phyloP scores from a whole-genome alignment of 306 rosid genomes.

The Senna siamea region DNA sequence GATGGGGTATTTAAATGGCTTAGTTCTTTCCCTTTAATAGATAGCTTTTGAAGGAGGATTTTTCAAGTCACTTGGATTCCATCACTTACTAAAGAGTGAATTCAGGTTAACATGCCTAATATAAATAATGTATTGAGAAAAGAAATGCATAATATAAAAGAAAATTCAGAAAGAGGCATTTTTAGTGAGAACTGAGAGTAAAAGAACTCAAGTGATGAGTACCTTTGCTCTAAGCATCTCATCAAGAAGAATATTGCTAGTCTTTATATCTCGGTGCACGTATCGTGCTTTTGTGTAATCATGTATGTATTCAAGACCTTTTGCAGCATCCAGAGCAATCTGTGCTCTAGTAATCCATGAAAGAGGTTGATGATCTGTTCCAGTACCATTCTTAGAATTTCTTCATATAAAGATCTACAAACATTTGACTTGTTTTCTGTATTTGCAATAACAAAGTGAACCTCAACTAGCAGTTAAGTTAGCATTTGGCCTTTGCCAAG shows the following conservation, averaged over 20 bases:
- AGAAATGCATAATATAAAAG: not conserved
- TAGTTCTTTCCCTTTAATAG: no score
- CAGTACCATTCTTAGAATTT: slow-evolving; percentile 26
- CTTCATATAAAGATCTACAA: not conserved
- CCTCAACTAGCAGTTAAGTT: not conserved
- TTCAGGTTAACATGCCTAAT: no score
- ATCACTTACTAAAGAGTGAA: no score
- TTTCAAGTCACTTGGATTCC: no score
- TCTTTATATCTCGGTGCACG: slow-evolving; percentile 83
- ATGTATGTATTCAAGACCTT: slow-evolving; percentile 81
- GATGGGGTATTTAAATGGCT: no score
- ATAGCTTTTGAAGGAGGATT: no score
- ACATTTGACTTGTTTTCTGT: not conserved
- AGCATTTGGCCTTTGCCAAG: not conserved
- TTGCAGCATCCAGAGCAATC: slow-evolving; percentile 75
- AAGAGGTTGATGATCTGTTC: slow-evolving; percentile 63
- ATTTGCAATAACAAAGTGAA: not conserved
- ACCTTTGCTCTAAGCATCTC: slow-evolving; percentile 76
- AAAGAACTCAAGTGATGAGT: slow-evolving; percentile 12
- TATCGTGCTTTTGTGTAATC: slow-evolving; percentile 70
- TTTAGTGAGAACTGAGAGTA: not conserved
- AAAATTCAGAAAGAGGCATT: not conserved
- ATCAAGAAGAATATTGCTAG: slow-evolving; percentile 72
- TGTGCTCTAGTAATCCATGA: slow-evolving; percentile 73
- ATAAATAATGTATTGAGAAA: slow-evolving; percentile 11